Evolutionary conservation across 75 land plant genomes (phyloP), one percentile per base, ranked within the genome.

Genomic region (Picea glauca): DNA sequence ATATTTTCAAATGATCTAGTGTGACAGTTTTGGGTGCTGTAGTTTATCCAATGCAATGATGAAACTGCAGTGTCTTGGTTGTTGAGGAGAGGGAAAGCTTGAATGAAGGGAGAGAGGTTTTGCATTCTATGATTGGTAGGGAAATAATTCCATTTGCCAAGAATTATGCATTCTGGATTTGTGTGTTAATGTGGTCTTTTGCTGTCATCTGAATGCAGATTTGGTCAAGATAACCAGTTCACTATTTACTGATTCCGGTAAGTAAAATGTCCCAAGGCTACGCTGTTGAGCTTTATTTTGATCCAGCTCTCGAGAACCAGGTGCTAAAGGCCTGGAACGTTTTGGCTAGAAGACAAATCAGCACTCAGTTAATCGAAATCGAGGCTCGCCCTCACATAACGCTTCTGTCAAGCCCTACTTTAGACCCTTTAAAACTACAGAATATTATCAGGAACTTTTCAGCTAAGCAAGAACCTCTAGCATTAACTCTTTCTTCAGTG

Each of bases 271-370:
- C 84, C 15, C 70, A 83, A 35, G 74, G 77, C 72, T 93, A 82
- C 60, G 84, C 94, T 26, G 67, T 93, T 54, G 96, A 91, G 86
- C 94, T 93, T 32, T 92, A 93, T 85, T 93, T 93, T 80, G 96
- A 93, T 75, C 91, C 96, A 1, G 96, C 96, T 2, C 87, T 93
- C 18, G 96, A 93, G 70, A 93, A 93, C 80, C 96, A 93, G 61
- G 90, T 93, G 14, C 78, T 93, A 38, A 92, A 93, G 66, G 86
- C 91, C 13, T 93, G 96, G 96, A 93, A 93, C 72, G 89, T 87
- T 62, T 77, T 93, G 20, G 94, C 96, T 61, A 87, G 96, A 73
- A 84, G 96, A 43, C 94, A 93, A 80, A 90, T 93, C 90, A 90
- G 86, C 78, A 85, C 96, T n/a, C 94, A 86, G 61, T 82, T 93